phyloP scores from a whole-genome alignment of 495 filamentous ascomycete genomes.

The Wilcoxina mikolae region DNA sequence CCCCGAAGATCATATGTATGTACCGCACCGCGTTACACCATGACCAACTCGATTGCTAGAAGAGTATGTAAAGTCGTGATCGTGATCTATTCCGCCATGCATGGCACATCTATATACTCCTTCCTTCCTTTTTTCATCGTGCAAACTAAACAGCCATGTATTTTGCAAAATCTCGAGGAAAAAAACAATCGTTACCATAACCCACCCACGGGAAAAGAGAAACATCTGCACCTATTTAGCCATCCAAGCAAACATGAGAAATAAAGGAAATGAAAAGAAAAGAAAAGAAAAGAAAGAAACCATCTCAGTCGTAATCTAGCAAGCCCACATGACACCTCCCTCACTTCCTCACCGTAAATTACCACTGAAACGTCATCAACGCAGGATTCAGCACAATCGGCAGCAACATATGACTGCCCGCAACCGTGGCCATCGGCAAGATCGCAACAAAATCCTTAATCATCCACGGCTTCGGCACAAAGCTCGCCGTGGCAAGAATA shows the following conservation, averaged over 20 bases:
- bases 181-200: too few species aligned
- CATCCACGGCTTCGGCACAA: constrained; percentile 51
- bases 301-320: background rate
- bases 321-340: background rate
- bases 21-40: too few species aligned
- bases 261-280: background rate
- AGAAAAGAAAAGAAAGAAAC: background rate
- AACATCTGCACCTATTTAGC: too few species aligned
- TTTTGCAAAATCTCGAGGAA: too few species aligned
- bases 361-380: constrained; percentile 71
- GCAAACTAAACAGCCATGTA: too few species aligned
- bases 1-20: too few species aligned
- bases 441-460: constrained; percentile 71
- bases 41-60: too few species aligned
- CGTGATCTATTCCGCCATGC: too few species aligned
- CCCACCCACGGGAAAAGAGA: too few species aligned
- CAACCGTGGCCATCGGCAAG: constrained; percentile 59
- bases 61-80: too few species aligned
- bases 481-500: constrained; percentile 46
- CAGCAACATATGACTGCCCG: constrained; percentile 51
- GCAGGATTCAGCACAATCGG: constrained; percentile 63
- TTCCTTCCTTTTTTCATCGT: too few species aligned
- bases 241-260: background rate
- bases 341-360: constrained; percentile 16
- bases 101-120: too few species aligned